phyloP scores from a whole-genome alignment of 2,329 filamentous ascomycete species.

The Ceratocystis alfenasii region DNA sequence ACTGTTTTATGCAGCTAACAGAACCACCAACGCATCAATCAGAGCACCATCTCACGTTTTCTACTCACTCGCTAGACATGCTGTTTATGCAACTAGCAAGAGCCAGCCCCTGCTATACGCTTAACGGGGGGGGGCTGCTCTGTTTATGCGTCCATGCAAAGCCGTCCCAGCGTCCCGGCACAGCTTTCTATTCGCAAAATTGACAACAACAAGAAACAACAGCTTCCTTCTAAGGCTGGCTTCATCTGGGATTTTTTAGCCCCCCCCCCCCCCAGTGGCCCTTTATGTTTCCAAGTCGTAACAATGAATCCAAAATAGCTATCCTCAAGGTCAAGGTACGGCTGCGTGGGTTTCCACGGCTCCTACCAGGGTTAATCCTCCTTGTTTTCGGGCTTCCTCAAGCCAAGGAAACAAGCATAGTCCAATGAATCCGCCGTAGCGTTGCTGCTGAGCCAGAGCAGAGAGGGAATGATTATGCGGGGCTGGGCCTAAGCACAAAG shows the following conservation, averaged over 20 bases:
- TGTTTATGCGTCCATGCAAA: constrained; percentile 1
- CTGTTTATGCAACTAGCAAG: background rate
- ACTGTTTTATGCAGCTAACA: background rate
- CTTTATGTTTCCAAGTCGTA: background rate
- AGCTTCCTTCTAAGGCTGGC: background rate
- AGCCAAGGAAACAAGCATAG: background rate
- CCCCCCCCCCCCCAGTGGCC: background rate
- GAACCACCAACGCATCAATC: background rate
- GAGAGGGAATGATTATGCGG: constrained; percentile 6
- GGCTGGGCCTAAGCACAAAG: background rate
- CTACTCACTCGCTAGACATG: background rate
- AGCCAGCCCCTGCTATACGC: background rate
- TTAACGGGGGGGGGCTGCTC: background rate
- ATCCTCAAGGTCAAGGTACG: background rate
- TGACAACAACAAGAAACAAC: background rate
- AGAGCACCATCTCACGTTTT: no score
- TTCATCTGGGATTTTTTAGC: background rate
- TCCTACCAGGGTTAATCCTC: background rate
- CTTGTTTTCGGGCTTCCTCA: background rate
- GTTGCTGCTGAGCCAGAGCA: background rate
- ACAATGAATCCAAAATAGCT: background rate
- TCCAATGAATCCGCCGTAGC: no score
- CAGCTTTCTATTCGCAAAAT: background rate
- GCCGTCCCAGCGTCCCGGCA: background rate
- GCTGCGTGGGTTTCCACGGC: background rate